Evolutionary conservation across 2,329 filamentous ascomycete genomes (phyloP), one percentile per base, ranked within the genome.

Genomic region (Didymosphaeria variabile): DNA sequence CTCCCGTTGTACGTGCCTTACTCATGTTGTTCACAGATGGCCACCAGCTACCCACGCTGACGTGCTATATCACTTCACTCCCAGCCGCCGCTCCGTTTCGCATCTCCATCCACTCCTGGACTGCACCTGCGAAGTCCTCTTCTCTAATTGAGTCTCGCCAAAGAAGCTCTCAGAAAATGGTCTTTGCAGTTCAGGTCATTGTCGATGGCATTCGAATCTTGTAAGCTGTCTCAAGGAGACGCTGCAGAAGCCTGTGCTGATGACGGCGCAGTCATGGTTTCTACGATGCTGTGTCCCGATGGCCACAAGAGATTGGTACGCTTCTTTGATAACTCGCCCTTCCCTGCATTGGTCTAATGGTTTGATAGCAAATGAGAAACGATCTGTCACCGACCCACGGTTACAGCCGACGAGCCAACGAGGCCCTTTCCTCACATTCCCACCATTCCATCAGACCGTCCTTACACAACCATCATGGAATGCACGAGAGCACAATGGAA

Each of bases 401-500:
- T n/a, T n/a, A 84, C 67, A 86, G 83, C 52, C 86, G 85, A 71
- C 85, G 81, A 61, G 88, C 86, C 56, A 87, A 88, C 50, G 62
- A 40, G 67, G 66, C 38, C 53, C 65, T 17, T 58, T 83, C 83
- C 84, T 96, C 46, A 84, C 81, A 36, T 97, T 96, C 65, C 93
- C 93, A 0, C 68, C 79, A 0, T 96, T 95, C 69, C 88, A 90
- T 58, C 83, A 84, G 55, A 88, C 91, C 67, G 82, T 93, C 26
- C 82, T 94, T 17, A 84, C 86, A 45, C 90, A 93, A 69, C 86
- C 81, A 59, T 85, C 88, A 63, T 95, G 92, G 91, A 88, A 88
- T 67, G 85, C 91, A 0, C 85, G 85, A 6, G 91, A 94, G 61
- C 83, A 89, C 32, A 77, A 90, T 21, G 92, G 92, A 7, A 87